These are phyloP conservation scores for Acanthamoeba royreba DNA, from an alignment of 208 protist species.

Conservation along the genomic window DNA sequence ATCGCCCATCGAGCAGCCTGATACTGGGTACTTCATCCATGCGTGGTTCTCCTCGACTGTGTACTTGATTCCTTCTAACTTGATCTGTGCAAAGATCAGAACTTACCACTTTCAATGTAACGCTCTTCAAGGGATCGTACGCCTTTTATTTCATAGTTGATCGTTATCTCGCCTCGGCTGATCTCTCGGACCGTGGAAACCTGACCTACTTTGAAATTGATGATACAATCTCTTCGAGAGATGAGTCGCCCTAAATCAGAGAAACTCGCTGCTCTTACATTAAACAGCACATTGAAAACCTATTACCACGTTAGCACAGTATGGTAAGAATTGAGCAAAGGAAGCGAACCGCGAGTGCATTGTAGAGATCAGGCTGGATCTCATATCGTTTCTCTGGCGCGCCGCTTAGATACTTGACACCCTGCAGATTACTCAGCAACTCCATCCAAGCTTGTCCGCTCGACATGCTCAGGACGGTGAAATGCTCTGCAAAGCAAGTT, in stretches of 20 bases:
- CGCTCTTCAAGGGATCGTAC: background rate
- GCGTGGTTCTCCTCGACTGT: background rate
- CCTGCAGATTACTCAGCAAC: background rate
- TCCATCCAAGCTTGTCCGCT: background rate
- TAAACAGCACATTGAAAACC: background rate
- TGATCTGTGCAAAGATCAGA: background rate
- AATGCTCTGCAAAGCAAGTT: background rate
- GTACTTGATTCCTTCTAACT: background rate
- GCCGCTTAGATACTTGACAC: background rate
- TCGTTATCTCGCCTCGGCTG: background rate
- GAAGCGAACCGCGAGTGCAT: background rate
- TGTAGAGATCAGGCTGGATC: background rate
- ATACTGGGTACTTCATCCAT: background rate
- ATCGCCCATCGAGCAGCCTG: background rate
- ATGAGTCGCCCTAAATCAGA: background rate
- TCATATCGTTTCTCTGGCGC: background rate
- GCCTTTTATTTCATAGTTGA: background rate
- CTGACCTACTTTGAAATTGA: background rate
- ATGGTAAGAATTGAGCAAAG: background rate
- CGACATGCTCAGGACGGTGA: background rate
- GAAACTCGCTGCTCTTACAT: background rate
- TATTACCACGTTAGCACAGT: background rate
- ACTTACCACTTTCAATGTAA: background rate
- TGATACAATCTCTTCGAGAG: background rate
- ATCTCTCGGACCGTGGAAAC: background rate